A percentile compares a stretch with the other conserved stretches of the same genome.
Conservation (phyloP, 164 flowering plant genomes). For the Chimonanthus praecox region DNA sequence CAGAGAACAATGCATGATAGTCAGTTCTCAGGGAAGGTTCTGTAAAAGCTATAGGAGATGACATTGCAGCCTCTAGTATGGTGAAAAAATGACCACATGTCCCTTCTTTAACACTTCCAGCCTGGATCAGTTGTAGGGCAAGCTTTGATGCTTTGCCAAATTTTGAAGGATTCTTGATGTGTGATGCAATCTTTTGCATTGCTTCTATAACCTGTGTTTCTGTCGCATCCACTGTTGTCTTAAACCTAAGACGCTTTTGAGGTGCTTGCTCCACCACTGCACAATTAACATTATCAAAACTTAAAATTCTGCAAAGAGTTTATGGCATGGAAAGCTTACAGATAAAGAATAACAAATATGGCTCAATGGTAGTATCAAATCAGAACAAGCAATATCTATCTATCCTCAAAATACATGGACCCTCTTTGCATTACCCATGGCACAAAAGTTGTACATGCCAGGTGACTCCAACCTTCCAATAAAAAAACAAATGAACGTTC, state of each 20-base stretch:
- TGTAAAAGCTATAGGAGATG: conserved; percentile 49
- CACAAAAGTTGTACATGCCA: not conserved
- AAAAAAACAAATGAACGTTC: not conserved
- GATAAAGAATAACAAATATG: not conserved
- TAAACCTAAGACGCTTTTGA: conserved; percentile 68
- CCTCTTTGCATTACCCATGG: not conserved
- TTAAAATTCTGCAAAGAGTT: not conserved
- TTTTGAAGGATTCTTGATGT: conserved; percentile 65
- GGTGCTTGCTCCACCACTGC: conserved; percentile 39
- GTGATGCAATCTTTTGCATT: conserved; percentile 86
- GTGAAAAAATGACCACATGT: conserved; percentile 68
- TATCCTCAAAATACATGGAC: not conserved
- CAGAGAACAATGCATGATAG: conserved; percentile 76
- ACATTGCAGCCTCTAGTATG: conserved; percentile 87
- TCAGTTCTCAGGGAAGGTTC: conserved; percentile 71
- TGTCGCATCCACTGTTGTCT: conserved; percentile 78
- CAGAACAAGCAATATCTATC: not conserved
- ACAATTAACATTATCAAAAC: not conserved
- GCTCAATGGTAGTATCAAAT: not conserved
- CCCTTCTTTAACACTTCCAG: conserved; percentile 75
- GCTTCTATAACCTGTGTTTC: conserved; percentile 82
- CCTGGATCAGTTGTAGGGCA: conserved; percentile 81
- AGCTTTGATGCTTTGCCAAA: conserved; percentile 92
- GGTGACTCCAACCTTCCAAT: not conserved
- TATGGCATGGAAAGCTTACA: not conserved